Conservation (phyloP, 2,329 filamentous ascomycete species). For the Pseudogymnoascus sp. region DNA sequence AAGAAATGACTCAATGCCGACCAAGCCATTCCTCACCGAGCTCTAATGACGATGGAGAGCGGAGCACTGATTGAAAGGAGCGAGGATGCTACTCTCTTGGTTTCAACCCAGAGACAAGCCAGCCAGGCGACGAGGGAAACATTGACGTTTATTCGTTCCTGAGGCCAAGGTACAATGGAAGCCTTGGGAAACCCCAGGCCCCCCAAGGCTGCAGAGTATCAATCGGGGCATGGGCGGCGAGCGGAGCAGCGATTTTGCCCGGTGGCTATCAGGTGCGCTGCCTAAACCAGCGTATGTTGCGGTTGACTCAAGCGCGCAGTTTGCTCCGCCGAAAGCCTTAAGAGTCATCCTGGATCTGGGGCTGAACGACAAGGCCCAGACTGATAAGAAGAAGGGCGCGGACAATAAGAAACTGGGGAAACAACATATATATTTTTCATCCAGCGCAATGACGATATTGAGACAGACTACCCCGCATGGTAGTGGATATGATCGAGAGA, state of each 20-base stretch:
- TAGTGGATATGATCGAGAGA: not conserved
- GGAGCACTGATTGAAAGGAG: not conserved
- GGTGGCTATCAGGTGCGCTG: slow-evolving; percentile 4
- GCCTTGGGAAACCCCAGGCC: slow-evolving; percentile 2
- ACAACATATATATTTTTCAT: not conserved
- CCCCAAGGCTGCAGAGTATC: slow-evolving; percentile 7
- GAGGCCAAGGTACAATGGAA: slow-evolving; percentile 6
- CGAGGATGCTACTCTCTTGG: slow-evolving; percentile 6
- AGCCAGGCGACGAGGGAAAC: slow-evolving; percentile 5
- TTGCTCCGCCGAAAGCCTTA: slow-evolving; percentile 4
- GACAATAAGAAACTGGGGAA: not conserved
- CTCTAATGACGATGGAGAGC: not conserved
- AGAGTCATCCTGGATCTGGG: slow-evolving; percentile 1
- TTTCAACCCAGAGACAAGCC: slow-evolving; percentile 6
- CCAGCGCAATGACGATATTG: not conserved
- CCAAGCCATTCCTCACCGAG: not conserved
- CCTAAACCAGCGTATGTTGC: slow-evolving; percentile 3
- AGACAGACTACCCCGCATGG: not conserved
- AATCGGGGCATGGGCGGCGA: slow-evolving; percentile 7
- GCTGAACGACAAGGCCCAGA: not conserved
- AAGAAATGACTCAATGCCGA: slow-evolving; percentile 8
- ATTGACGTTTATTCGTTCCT: slow-evolving; percentile 9
- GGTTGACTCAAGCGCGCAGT: slow-evolving; percentile 8
- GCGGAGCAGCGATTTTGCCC: not conserved
- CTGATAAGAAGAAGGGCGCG: slow-evolving; percentile 6